Conservation (phyloP, 1,139 yeast genomes). For the Hansenula lynferdii region DNA sequence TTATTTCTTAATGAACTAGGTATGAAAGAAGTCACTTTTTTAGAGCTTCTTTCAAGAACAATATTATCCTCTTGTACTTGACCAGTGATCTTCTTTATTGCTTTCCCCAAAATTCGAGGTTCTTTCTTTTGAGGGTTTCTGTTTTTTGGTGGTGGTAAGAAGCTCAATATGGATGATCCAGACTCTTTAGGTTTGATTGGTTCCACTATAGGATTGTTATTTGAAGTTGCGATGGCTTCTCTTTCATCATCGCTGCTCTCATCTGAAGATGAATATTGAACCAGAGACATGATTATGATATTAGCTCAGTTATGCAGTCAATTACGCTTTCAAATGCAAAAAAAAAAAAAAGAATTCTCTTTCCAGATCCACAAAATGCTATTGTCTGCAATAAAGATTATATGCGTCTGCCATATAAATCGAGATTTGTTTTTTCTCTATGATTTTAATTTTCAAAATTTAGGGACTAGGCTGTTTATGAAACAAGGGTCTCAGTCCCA, state of each 20-base stretch:
- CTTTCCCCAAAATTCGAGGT: conserved; percentile 15
- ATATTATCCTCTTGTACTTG: conserved; percentile 13
- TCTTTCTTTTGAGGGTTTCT: conserved; percentile 7
- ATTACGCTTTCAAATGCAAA: too few relatives aligned
- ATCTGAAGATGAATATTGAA: conserved; percentile 1
- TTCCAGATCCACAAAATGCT: background rate
- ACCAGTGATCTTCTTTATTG: conserved; percentile 11
- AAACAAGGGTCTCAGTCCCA: too few relatives aligned
- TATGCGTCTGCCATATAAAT: background rate
- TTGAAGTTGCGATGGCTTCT: background rate
- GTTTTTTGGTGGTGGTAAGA: conserved; percentile 20
- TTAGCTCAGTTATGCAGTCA: background rate
- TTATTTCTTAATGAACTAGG: conserved; percentile 12
- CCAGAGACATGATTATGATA: background rate
- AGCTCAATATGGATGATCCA: conserved; percentile 16
- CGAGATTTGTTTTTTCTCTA: background rate
- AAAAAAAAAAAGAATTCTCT: too few relatives aligned
- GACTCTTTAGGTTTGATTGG: background rate
- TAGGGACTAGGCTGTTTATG: too few relatives aligned
- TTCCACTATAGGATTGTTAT: background rate
- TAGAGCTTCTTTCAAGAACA: conserved; percentile 10
- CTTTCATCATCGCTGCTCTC: conserved; percentile 1
- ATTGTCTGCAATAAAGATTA: background rate
- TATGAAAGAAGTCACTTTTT: conserved; percentile 16
- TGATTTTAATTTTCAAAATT: too few relatives aligned